Evolutionary conservation across 1,284 basidiomycete genomes (phyloP), one percentile per base, ranked within the genome.

Genomic region (Malassezia obtusa): DNA sequence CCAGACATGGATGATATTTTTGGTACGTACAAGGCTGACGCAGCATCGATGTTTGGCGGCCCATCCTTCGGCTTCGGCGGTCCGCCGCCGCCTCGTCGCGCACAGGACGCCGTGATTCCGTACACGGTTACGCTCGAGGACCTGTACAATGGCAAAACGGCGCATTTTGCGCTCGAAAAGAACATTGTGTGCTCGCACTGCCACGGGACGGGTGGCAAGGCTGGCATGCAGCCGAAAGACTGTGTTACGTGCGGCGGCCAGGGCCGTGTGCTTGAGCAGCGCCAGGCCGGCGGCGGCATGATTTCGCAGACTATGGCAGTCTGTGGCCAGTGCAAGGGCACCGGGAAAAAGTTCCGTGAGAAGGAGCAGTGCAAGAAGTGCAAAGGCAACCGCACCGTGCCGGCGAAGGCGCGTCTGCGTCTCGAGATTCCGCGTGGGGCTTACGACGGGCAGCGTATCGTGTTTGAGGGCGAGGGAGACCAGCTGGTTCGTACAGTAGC

Each of bases 341-440:
- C 78, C 52, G 91, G 91, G 1, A 80, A 83, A 65, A 86, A 83
- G 65, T 75, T 92, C 35, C 82, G 84, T 50, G 89, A 92, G 63
- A 92, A 92, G 72, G 91, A 95, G 62, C 79, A 83, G 84, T 96
- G 91, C 78, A 95, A 90, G 76, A 91, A 88, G 72, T 98, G 91
- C 76, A 91, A 92, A 70, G 91, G 91, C 9, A 80, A 81, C 50
- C 86, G 85, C 73, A 86, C 83, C 0, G 80, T 85, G 39, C 84
- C 85, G 64, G 88, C 90, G 69, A 94, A 90, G 78, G 87, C 85
- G 79, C 63, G 64, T 32, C 57, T 73, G 28, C 63, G 68, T 26
- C 55, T 73, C 14, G 45, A 83, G 61, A 80, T 96, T 39, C 87
- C 91, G 66, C 84, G 83, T 50, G 91, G 91, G n/a, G 90, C 89